Conservation (phyloP, 441 rosid genomes). For the Eutrema salsugineum region DNA sequence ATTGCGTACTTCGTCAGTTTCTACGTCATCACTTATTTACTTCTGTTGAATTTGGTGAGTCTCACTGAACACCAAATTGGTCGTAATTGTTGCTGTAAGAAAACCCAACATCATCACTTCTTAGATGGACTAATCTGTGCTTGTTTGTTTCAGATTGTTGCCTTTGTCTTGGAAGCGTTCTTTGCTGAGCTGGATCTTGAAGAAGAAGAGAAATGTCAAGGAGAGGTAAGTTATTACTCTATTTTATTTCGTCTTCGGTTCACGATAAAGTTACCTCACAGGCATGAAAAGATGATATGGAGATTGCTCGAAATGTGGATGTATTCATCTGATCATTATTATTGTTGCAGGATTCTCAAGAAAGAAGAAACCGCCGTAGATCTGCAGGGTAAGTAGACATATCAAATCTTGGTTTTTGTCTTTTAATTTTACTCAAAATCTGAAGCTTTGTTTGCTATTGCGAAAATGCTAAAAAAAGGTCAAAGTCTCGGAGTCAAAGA, state of each 20-base stretch:
- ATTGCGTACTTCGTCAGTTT: constrained; percentile 84
- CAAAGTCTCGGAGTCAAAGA: constrained; percentile 89
- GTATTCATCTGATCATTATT: background rate
- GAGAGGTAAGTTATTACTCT: constrained; percentile 47
- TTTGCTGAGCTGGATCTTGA: constrained; percentile 91
- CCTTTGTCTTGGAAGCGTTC: constrained; percentile 99
- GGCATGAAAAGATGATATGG: background rate
- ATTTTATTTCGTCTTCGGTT: background rate
- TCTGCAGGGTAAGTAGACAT: constrained; percentile 57
- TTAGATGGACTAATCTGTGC: constrained; percentile 4
- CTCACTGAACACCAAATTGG: constrained; percentile 7
- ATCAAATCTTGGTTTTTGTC: background rate
- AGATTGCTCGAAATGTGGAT: background rate
- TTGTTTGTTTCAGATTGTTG: constrained; percentile 65
- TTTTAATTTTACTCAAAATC: background rate
- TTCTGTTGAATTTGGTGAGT: constrained; percentile 93
- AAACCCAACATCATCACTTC: background rate
- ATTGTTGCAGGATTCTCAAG: constrained; percentile 46
- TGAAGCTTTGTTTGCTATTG: constrained; percentile 15
- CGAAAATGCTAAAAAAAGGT: constrained; percentile 40
- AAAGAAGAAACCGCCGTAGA: constrained; percentile 41
- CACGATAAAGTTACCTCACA: background rate
- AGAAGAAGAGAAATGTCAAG: constrained; percentile 51
- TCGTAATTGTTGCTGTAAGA: constrained; percentile 1
- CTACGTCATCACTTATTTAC: constrained; percentile 72